A percentile compares a stretch with the other conserved stretches of the same genome.
Conservation (phyloP, 1,284 basidiomycete genomes). For the Fomes fomentarius region DNA sequence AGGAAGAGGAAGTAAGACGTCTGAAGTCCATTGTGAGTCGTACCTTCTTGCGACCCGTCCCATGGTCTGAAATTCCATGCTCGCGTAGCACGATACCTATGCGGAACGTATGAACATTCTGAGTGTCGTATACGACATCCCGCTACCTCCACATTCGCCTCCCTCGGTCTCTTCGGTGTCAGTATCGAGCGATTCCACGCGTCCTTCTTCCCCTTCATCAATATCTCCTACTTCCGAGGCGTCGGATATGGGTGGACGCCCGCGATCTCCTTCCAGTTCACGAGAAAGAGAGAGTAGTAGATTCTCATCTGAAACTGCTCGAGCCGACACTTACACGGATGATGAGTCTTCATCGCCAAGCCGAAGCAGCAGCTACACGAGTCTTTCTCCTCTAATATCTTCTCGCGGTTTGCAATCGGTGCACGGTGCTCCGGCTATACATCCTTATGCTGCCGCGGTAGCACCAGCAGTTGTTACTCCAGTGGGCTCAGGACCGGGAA, state of each 20-base stretch:
- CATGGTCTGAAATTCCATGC: slow-evolving; percentile 17
- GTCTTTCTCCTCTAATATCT: slow-evolving; percentile 28
- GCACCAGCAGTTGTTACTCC: slow-evolving; percentile 21
- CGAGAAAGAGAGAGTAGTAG: slow-evolving; percentile 37
- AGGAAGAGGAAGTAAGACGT: slow-evolving; percentile 81
- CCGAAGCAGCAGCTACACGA: slow-evolving; percentile 19
- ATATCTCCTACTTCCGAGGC: slow-evolving; percentile 57
- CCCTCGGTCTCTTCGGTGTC: slow-evolving; percentile 52
- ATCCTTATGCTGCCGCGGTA: slow-evolving; percentile 35
- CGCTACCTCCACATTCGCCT: slow-evolving; percentile 66
- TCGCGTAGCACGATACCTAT: slow-evolving; percentile 78
- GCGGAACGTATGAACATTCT: slow-evolving; percentile 88
- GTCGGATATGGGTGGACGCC: slow-evolving; percentile 45
- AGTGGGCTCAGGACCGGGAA: slow-evolving; percentile 6
- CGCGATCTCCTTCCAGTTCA: slow-evolving; percentile 33
- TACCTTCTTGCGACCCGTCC: slow-evolving; percentile 3
- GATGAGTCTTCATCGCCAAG: slow-evolving; percentile 36
- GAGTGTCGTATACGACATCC: slow-evolving; percentile 83
- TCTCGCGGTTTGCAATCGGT: slow-evolving; percentile 12
- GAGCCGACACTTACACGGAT: slow-evolving; percentile 24
- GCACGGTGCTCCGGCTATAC: slow-evolving; percentile 26
- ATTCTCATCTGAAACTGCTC: slow-evolving; percentile 34
- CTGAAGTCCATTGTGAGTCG: slow-evolving; percentile 79
- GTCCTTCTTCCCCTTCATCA: slow-evolving; percentile 50
- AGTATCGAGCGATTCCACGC: slow-evolving; percentile 55